These are phyloP conservation scores for Elongisporangium anandrum DNA, from an alignment of 352 stramenopile species.

Conservation along the genomic window DNA sequence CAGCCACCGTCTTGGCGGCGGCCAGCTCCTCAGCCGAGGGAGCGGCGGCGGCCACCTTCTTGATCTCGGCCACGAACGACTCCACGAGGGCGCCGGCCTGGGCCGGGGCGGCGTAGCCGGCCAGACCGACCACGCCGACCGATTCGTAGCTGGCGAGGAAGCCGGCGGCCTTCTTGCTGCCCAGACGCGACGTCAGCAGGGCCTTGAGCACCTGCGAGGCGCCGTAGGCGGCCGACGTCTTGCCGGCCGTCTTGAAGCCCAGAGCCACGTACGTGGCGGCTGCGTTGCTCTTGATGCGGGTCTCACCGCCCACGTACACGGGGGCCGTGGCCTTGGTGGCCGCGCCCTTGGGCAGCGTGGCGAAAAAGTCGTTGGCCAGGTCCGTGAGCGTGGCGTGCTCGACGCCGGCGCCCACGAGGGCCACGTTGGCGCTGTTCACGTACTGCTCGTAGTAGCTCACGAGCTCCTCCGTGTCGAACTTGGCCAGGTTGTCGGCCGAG, in stretches of 20 bases:
- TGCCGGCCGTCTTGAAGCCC: conserved; percentile 55
- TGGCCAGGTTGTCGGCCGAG: conserved; percentile 48
- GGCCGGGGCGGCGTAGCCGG: conserved; percentile 43
- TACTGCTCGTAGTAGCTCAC: conserved; percentile 62
- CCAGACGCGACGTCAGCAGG: conserved; percentile 51
- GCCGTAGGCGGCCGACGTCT: conserved; percentile 32
- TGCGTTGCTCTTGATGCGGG: conserved; percentile 54
- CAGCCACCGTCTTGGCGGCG: conserved; percentile 63
- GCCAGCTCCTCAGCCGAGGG: conserved; percentile 69
- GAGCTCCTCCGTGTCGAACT: conserved; percentile 42
- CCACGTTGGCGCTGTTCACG: conserved; percentile 56
- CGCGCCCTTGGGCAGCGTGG: conserved; percentile 23
- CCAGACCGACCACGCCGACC: conserved; percentile 53
- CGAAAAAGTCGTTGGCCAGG: conserved; percentile 68
- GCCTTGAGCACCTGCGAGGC: conserved; percentile 66
- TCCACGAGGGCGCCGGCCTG: conserved; percentile 61
- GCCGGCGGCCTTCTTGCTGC: conserved; percentile 53
- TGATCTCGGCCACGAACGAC: conserved; percentile 68
- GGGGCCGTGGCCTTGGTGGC: conserved; percentile 21
- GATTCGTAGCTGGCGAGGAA: conserved; percentile 70
- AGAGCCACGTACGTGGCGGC: conserved; percentile 71
- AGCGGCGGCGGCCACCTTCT: conserved; percentile 56
- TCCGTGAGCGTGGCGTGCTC: conserved; percentile 54
- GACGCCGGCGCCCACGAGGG: conserved; percentile 60
- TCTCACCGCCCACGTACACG: conserved; percentile 79